Evolutionary conservation across 2,329 filamentous ascomycete species (phyloP), one percentile per base, ranked within the genome.

Genomic region (Sporothrix inflata): DNA sequence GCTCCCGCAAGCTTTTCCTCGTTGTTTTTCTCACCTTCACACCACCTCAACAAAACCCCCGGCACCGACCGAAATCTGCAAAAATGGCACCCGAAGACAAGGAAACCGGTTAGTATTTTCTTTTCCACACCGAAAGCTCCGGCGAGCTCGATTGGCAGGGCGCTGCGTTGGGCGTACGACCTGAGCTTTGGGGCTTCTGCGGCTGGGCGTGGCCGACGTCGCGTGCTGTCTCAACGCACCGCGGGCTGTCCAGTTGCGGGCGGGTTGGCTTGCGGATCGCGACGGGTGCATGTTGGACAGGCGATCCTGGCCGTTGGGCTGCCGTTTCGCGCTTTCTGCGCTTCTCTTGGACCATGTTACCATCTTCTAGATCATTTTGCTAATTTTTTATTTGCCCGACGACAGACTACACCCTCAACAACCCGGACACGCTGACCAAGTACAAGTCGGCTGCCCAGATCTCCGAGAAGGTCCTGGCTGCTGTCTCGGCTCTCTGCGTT

Each of bases 381-480:
- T 67, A 12, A 61, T 21, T 40, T 42, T 27, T 14, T 40, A 7
- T 55, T n/a, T 45, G 8, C 24, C 66, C 42, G 4, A 9, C 34
- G 1, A 57, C 78, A 97, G 93, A 97, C 82, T 94, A 97, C 86
- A 89, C 92, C 77, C 90, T 98, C 83, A 93, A 90, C 83, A 96
- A 97, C 87, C 93, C 93, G 74, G 93, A 97, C 82, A 98, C 94
- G 79, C 89, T 99, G 79, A 98, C 96, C 85, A 99, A 98, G 88
- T 98, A 98, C 89, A 98, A 97, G 91, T 94, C 92, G 76, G 96
- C 96, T 72, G 95, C 93, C 75, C 88, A 92, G 82, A 98, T 99
- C 84, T 96, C 95, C 69, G 93, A 98, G 83, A 97, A 95, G 86
- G 95, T 97, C 77, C 90, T 99, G 77, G 93, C 94, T 78, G 91